Evolutionary conservation across 495 filamentous ascomycete genomes (phyloP).

Genomic region (Xylaria sp.): DNA sequence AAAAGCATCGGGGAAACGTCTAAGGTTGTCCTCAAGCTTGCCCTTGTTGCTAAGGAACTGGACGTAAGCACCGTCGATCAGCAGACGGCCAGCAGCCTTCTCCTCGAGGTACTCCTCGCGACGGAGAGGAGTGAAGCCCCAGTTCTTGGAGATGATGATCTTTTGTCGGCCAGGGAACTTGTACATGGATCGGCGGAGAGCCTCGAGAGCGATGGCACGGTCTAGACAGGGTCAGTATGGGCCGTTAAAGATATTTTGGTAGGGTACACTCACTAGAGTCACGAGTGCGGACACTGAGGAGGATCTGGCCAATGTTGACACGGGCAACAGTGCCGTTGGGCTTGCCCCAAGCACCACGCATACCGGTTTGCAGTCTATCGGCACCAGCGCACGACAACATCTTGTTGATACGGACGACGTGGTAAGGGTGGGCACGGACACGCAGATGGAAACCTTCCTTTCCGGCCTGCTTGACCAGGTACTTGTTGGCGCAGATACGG

Average conservation of each 20-base stretch:
- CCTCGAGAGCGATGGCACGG: constrained; percentile 93
- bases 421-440: constrained; percentile 97
- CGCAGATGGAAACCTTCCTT: constrained; percentile 99
- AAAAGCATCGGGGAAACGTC: constrained; percentile 92
- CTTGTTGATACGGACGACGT: constrained; percentile 99
- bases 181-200: constrained; percentile 97
- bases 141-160: constrained; percentile 99
- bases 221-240: constrained; percentile 57
- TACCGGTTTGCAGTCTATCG: constrained; percentile 99
- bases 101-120: constrained; percentile 95
- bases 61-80: constrained; percentile 97
- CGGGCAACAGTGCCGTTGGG: constrained; percentile 96
- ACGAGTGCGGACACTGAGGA: constrained; percentile 94
- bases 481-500: constrained; percentile 99
- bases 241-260: neutral
- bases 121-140: constrained; percentile 97
- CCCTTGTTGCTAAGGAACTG: constrained; percentile 96
- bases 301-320: constrained; percentile 99
- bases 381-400: constrained; percentile 99
- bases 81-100: constrained; percentile 87
- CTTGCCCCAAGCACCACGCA: constrained; percentile 99
- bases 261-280: constrained; percentile 71
- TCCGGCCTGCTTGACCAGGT: constrained; percentile 94
- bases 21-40: constrained; percentile 82
- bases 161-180: constrained; percentile 99